Base-by-base conservation (phyloP, 1,284 basidiomycete genomes). In the Ceratobasidium sp. region DNA sequence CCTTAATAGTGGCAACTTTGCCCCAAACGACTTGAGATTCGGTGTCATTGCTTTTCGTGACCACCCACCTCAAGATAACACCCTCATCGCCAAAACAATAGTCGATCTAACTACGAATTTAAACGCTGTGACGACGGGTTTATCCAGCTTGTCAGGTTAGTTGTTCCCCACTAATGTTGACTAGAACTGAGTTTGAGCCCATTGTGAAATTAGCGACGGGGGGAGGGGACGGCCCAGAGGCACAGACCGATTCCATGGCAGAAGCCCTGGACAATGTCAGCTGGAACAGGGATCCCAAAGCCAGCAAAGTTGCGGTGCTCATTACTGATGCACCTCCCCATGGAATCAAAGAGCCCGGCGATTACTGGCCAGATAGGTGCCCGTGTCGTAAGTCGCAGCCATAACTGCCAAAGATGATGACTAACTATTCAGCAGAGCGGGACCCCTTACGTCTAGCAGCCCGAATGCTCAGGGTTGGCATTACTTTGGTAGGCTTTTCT, bases 271-370 rank as follows among this genome's bases (percentile, higher is more conserved):
- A 91, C 77, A n/a, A n/a, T n/a, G n/a, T n/a, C n/a, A n/a, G n/a
- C 93, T 98, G 90, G 93, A 96, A 54, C 99, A 98, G 98, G 89
- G 98, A 81, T 88, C 90, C 67, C 86, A 91, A 73, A n/a, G 96
- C 97, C 20, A 96, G 94, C 83, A 98, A 95, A 87, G 98, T 99
- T 94, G 91, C 96, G 66, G 95, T 97, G 6, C 89, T 97, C 81
- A 96, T 99, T 82, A 96, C 98, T 12, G 98, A 99, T 88, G 97
- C 97, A 0, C 98, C 97, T 38, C 96, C 97, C 40, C 97, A 99
- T 86, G 97, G 95, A 0, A 94, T 96, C 81, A 94, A 94, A 78
- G 94, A 95, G 84, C 95, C 96, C 81, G 96, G 96, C 26, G 96
- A 98, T 84, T 85, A 78, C 85, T 84, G 1, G 52, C 52, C 52